Conservation (phyloP, 345 rosid genomes). For the Sisymbrium irio region DNA sequence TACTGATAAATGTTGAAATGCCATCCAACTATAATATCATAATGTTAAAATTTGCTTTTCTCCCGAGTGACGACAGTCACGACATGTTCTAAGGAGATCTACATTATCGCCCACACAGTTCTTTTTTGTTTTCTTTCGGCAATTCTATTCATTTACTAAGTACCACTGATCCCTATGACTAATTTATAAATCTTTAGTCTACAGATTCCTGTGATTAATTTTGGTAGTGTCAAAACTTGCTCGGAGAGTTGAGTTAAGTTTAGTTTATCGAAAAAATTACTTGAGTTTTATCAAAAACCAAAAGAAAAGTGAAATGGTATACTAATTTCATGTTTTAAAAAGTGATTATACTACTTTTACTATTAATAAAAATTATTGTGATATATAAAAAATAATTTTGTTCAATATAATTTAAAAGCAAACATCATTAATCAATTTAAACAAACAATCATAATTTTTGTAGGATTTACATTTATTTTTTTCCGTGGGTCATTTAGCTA, state of each 20-base stretch:
- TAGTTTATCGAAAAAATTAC: no score
- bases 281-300: no score
- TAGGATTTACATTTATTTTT: not conserved
- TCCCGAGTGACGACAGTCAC: no score
- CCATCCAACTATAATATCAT: not conserved
- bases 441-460: not conserved
- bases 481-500: not conserved
- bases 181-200: not conserved
- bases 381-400: not conserved
- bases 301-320: no score
- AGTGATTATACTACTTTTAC: no score
- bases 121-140: not conserved
- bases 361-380: no score
- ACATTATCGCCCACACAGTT: not conserved
- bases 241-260: no score
- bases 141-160: not conserved
- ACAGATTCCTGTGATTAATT: not conserved
- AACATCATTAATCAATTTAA: not conserved
- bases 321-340: no score
- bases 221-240: not conserved
- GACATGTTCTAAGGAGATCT: no score
- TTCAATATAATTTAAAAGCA: not conserved
- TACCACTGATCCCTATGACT: not conserved
- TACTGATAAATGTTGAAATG: not conserved
- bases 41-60: not conserved